Base-by-base conservation (phyloP, 169 alveolate species). In the Eimeria mitis region DNA sequence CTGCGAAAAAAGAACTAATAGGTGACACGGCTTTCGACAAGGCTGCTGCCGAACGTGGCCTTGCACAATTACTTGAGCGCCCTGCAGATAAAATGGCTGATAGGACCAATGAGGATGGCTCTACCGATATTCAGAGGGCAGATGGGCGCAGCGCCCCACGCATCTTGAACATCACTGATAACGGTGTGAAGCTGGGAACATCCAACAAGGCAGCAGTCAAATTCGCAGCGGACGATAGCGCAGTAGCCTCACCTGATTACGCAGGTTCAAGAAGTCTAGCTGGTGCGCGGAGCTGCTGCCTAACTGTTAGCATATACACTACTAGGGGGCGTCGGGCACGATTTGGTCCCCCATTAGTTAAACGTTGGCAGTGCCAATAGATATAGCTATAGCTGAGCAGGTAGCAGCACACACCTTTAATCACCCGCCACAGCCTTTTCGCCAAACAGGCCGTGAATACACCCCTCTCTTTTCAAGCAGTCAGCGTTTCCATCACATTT, bases 151-250 rank as follows among this genome's bases (percentile, higher is more conserved):
- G 49, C 11, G 88, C 42, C 25, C 31, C 49, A 8, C 88, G 13
- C 8, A 2, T 78, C 49, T 52, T 34, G 68, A 37, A 28, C 88
- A 21, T 70, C 79, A 13, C 40, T 73, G 83, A 13, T 40, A 52
- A 78, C 47, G 37, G 44, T 52, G 61, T 37, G 94, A 42, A 87
- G 68, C 56, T 87, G 68, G 94, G 37, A 34, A 65, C 63, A 42
- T 31, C 84, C 61, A 40, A 34, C 75, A 87, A 87, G 94, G 83
- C 94, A 61, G 94, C 94, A 31, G 94, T 87, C 47, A 56, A 87
- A 52, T 87, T 87, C 21, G 94, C 83, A 42, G 84, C 79, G 56
- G 81, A 61, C 37, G 84, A 87, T 37, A 49, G 75, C 47, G 44
- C 81, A 0, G 52, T 23, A 44, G 13, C 47, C 11, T 28, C 65